Base-by-base conservation (phyloP, 148 eudicot species). In the Silene uniflora region DNA sequence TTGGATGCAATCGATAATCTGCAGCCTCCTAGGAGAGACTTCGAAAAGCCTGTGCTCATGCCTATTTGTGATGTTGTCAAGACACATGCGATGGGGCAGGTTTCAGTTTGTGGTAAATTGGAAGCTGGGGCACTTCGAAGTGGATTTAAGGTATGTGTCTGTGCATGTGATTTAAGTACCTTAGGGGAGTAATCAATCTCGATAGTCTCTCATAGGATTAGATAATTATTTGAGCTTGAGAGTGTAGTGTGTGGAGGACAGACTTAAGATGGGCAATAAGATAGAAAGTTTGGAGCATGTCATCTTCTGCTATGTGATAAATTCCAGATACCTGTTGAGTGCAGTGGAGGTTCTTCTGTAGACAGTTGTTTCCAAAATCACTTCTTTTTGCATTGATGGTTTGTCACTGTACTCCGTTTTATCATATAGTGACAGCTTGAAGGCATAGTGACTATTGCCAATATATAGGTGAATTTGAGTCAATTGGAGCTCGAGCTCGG, bases 61-160 rank as follows among this genome's bases (percentile, higher is more conserved):
- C 98, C 98, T 58, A 87, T 95, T 74, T 90, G 96, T 83, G 98
- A 95, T 86, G 86, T 95, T 74, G 75, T 91, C 66, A 91, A 84
- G 81, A 77, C 93, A 75, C 87, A 85, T 42, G 69, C 98, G 21
- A 93, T 87, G 76, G 96, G 90, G 24, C 98, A 90, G 85, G 86
- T 88, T 67, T 86, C 92, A 27, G 91, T 85, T 63, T 85, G 89
- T 83, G 98, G 98, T 65, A 95, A 95, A 77, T 59, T 95, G 84
- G 98, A 92, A 84, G 85, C 89, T 70, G 98, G 98, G 62, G 98
- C 98, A 11, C 87, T 95, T 82, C 88, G 86, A 74, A 77, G 75
- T 79, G 98, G 97, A 81, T 79, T 72, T 69, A 92, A 90, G 96
- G 98, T 92, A 82, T 67, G 56, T 68, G 32, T 67, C 23, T 55